A percentile compares a stretch with the other conserved stretches of the same genome.
These are phyloP conservation scores for Neofusicoccum umdonicola DNA, from an alignment of 2,329 filamentous ascomycete species.

Conservation along the genomic window DNA sequence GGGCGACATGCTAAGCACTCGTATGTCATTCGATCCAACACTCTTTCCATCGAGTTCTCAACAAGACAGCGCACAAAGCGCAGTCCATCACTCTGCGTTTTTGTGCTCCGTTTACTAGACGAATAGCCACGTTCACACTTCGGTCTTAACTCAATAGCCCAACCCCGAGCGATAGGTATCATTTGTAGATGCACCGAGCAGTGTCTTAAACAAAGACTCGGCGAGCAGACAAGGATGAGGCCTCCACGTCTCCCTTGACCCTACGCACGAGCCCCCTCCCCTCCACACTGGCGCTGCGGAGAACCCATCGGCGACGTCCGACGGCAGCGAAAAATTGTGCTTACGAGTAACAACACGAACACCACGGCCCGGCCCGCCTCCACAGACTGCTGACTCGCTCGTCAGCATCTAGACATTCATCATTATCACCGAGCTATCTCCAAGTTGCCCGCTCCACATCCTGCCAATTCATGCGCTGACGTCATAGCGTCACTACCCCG, in stretches of 20 bases:
- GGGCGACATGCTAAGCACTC: too few relatives aligned
- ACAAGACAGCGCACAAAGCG: too few relatives aligned
- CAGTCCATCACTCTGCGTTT: too few relatives aligned
- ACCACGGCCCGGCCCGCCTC: conserved; percentile 6
- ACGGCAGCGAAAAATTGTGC: not conserved
- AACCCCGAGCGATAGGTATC: too few relatives aligned
- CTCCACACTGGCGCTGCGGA: not conserved
- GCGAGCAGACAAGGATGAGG: not conserved
- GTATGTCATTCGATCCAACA: too few relatives aligned
- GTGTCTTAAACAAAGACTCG: too few relatives aligned
- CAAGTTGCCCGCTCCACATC: not conserved
- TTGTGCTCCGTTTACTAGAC: too few relatives aligned
- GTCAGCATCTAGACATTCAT: not conserved
- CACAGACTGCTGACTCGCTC: not conserved
- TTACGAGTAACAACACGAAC: not conserved
- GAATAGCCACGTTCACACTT: too few relatives aligned
- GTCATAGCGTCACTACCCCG: not conserved
- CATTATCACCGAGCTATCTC: not conserved
- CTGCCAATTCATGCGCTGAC: not conserved
- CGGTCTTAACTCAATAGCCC: too few relatives aligned
- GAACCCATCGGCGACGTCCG: not conserved
- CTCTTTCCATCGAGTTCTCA: too few relatives aligned
- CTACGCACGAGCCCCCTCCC: conserved; percentile 1
- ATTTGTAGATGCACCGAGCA: not conserved
- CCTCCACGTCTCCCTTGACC: not conserved